A percentile compares a stretch with the other conserved stretches of the same genome.
These are phyloP conservation scores for Trypanosoma avium DNA, from an alignment of 208 protist genomes.

Conservation along the genomic window DNA sequence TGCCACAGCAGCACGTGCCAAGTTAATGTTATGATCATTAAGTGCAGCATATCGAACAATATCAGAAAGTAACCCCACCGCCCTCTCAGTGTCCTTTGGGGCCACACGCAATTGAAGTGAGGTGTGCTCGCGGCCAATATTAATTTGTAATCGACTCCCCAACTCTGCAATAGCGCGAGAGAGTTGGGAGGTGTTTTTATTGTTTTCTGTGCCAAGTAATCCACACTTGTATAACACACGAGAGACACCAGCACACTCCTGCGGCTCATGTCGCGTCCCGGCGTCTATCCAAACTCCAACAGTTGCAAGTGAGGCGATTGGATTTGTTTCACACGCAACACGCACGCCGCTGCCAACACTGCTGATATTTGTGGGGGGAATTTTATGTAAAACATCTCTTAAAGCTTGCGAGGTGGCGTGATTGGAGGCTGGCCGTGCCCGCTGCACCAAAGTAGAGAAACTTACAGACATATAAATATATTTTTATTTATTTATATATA, in stretches of 20 bases:
- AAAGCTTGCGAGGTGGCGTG: slow-evolving; percentile 69
- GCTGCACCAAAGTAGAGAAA: slow-evolving; percentile 83
- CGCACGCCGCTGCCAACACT: slow-evolving; percentile 95
- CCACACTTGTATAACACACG: slow-evolving; percentile 98
- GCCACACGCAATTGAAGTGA: slow-evolving; percentile 95
- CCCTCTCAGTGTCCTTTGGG: slow-evolving; percentile 91
- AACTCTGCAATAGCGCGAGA: slow-evolving; percentile 95
- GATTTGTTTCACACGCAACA: slow-evolving; percentile 95
- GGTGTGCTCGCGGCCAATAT: slow-evolving; percentile 96
- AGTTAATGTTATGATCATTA: slow-evolving; percentile 83
- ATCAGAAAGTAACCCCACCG: slow-evolving; percentile 96
- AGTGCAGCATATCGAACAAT: slow-evolving; percentile 95
- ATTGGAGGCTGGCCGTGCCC: slow-evolving; percentile 70
- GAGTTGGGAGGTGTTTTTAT: no score
- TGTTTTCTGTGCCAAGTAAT: slow-evolving; percentile 96
- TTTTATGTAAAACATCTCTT: slow-evolving; percentile 63
- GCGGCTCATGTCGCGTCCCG: slow-evolving; percentile 95
- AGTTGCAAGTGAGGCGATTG: slow-evolving; percentile 89
- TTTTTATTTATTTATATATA: slow-evolving; percentile 3
- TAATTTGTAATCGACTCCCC: slow-evolving; percentile 95
- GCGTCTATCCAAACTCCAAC: slow-evolving; percentile 97
- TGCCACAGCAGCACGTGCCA: slow-evolving; percentile 90
- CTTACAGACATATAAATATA: slow-evolving; percentile 70
- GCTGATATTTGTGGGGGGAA: slow-evolving; percentile 91
- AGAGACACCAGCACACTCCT: slow-evolving; percentile 95